Evolutionary conservation across 164 flowering plant species (phyloP).

Genomic region (Nymphaea colorata): DNA sequence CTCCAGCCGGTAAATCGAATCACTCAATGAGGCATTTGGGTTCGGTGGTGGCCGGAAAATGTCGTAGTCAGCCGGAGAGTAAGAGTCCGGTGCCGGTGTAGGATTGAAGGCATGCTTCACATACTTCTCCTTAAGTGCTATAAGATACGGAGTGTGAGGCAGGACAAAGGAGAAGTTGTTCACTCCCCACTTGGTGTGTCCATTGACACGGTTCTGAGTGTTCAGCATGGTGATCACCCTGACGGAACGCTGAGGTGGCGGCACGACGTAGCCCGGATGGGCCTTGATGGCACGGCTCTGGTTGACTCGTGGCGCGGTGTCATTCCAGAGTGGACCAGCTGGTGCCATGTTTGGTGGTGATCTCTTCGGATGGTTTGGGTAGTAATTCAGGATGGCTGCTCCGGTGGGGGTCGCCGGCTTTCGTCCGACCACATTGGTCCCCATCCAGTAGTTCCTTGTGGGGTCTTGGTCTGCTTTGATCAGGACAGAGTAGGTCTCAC

Average conservation of each 20-base stretch:
- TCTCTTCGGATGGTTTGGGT: slow-evolving; percentile 53
- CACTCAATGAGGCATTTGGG: slow-evolving; percentile 33
- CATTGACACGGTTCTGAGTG: slow-evolving; percentile 58
- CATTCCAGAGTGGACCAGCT: slow-evolving; percentile 48
- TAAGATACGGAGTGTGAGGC: slow-evolving; percentile 68
- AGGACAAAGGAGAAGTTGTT: slow-evolving; percentile 63
- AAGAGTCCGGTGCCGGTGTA: slow-evolving; percentile 42
- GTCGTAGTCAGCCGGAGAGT: slow-evolving; percentile 32
- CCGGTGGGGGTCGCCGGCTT: slow-evolving; percentile 38
- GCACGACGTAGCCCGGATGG: slow-evolving; percentile 22
- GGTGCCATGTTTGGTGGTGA: slow-evolving; percentile 43
- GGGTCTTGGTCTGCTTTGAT: slow-evolving; percentile 61
- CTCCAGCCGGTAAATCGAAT: slow-evolving; percentile 30
- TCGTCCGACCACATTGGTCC: slow-evolving; percentile 37
- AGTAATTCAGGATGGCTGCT: slow-evolving; percentile 53
- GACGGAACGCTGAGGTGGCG: slow-evolving; percentile 46
- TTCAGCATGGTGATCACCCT: slow-evolving; percentile 53
- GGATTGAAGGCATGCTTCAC: slow-evolving; percentile 26
- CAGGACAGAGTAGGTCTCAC: slow-evolving; percentile 74
- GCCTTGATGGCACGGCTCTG: slow-evolving; percentile 51
- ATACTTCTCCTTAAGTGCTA: slow-evolving; percentile 34
- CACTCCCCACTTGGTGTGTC: slow-evolving; percentile 38
- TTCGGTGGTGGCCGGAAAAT: slow-evolving; percentile 24
- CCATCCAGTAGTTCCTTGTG: slow-evolving; percentile 59
- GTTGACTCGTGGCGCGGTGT: slow-evolving; percentile 16